Evolutionary conservation across 73 alveolate genomes (phyloP).

Genomic region (Tetrahymena malaccensis): DNA sequence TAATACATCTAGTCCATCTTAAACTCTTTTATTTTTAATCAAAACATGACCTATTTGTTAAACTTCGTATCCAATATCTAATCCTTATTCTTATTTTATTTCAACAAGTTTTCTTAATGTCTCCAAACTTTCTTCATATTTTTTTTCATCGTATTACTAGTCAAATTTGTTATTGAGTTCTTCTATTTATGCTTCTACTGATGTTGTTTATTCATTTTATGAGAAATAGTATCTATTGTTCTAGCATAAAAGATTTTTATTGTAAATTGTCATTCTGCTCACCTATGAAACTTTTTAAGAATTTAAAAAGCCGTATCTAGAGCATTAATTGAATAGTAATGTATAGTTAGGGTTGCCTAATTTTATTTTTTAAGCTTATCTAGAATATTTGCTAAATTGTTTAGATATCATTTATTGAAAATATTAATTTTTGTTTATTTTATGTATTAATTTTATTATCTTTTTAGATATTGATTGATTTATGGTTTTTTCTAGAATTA

Average conservation of each 20-base stretch:
- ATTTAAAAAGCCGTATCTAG: not conserved
- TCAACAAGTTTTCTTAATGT: not conserved
- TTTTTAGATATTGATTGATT: not conserved
- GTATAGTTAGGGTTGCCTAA: not conserved
- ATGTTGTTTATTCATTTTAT: not conserved
- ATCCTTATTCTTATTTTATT: not conserved
- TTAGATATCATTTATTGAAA: not conserved
- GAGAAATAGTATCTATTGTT: not conserved
- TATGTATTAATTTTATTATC: not conserved
- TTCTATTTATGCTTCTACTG: not conserved
- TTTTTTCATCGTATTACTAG: not conserved
- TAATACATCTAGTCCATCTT: not conserved
- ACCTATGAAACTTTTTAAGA: not conserved
- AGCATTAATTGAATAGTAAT: not conserved
- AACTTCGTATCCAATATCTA: not conserved
- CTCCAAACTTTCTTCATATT: not conserved
- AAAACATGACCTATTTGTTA: not conserved
- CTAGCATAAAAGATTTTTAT: not conserved
- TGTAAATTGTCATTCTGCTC: not conserved
- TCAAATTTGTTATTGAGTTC: not conserved
- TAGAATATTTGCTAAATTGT: not conserved
- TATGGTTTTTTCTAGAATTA: not conserved
- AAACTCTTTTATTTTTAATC: not conserved
- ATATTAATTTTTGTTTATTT: not conserved
- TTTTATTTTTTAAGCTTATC: not conserved